Evolutionary conservation across 495 filamentous ascomycete genomes (phyloP), one percentile per base, ranked within the genome.

Genomic region (Aspergillus hancockii): DNA sequence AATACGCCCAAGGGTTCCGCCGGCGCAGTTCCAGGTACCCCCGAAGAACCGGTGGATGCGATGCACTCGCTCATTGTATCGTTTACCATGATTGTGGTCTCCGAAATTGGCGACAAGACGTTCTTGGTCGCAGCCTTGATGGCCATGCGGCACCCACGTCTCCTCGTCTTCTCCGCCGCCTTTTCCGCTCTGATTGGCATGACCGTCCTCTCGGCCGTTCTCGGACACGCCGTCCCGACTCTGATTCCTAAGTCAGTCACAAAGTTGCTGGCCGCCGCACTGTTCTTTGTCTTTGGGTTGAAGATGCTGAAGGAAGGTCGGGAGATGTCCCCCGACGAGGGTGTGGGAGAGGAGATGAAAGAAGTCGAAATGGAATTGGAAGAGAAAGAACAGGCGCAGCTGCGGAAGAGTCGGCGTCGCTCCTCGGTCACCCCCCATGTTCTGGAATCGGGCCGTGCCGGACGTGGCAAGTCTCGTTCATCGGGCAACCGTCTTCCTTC

Each of bases 71-170:
- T 94, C 66, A 63, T 93, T 23, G 89, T 97, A 50, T 94, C 94
- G 8, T 85, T 97, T 54, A 91, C 92, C 58, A 98, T 98, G 94
- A 98, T 98, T 60, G 81, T 98, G 55, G 90, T 98, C 65, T 97
- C 94, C 60, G 94, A 98, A 71, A 87, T 98, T 69, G 94, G 94
- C 58, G 94, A 98, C 83, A 98, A 98, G 73, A 98, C 94, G 0
- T 98, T 98, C 77, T 81, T 98, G 41, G 91, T 98, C 45, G 94
- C 94, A 14, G 94, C 94, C 23, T 82, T 98, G 21, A 98, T 98
- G 94, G 94, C 94, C 2, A 98, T 98, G 94, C 91, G 96, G 63
- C 93, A 98, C 69, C 89, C 94, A 45, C 90, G 93, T 32, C 72
- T 97, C 54, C 80, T 97, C 13, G 95, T 98, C 43, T 98, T 98